Evolutionary conservation across 225 moss, liverwort and hornwort species (phyloP).

Genomic region (Sphagnum tenellum): DNA sequence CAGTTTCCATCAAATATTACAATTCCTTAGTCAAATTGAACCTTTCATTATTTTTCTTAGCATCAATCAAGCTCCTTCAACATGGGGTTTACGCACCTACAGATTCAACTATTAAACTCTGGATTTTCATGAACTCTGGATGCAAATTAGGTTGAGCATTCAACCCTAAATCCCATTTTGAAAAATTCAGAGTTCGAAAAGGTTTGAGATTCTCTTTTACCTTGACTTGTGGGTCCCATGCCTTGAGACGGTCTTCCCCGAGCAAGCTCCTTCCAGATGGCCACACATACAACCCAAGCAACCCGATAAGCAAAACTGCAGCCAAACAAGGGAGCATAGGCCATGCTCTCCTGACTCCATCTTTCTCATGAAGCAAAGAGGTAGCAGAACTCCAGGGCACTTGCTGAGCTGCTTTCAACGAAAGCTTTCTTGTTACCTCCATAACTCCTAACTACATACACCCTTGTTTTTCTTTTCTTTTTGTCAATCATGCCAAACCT

Average conservation of each 20-base stretch:
- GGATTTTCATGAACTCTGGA: background rate
- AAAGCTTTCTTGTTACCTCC: too few relatives aligned
- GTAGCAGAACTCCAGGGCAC: too few relatives aligned
- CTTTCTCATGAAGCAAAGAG: too few relatives aligned
- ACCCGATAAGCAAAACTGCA: conserved; percentile 31
- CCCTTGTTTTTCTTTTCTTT: too few relatives aligned
- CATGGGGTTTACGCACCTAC: too few relatives aligned
- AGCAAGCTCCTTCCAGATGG: conserved; percentile 36
- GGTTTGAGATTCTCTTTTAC: conserved; percentile 18
- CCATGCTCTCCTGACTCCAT: conserved; percentile 15
- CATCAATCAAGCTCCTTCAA: too few relatives aligned
- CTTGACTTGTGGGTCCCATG: conserved; percentile 52
- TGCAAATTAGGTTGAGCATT: background rate
- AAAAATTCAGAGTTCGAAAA: conserved; percentile 8
- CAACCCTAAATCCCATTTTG: background rate
- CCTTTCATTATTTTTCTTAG: too few relatives aligned
- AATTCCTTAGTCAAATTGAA: too few relatives aligned
- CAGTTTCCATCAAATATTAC: too few relatives aligned
- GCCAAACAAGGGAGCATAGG: conserved; percentile 43
- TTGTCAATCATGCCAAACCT: too few relatives aligned
- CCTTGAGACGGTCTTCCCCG: conserved; percentile 42
- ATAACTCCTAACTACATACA: too few relatives aligned
- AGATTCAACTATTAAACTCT: background rate
- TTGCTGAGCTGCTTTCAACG: too few relatives aligned
- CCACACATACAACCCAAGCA: conserved; percentile 40